Percentiles rank a stretch among this genome's conserved stretches.
These are phyloP conservation scores for Blastobotrys elegans DNA, from an alignment of 1,139 yeast species.

Conservation along the genomic window DNA sequence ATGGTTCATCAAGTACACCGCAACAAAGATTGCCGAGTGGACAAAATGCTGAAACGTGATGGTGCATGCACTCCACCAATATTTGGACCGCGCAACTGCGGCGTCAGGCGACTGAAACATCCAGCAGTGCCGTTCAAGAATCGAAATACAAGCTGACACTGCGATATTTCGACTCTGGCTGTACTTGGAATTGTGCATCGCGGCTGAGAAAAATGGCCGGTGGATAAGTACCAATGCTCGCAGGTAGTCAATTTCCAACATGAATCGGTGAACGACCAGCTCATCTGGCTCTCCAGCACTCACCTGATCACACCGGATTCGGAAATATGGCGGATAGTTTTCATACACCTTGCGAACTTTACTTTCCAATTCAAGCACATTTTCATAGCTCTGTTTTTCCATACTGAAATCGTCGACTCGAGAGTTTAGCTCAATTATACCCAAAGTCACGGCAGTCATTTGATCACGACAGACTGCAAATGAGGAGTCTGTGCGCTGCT, in stretches of 20 bases:
- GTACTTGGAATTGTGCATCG: constrained; percentile 21
- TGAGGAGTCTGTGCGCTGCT: constrained; percentile 24
- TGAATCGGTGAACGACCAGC: constrained; percentile 29
- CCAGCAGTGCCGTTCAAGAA: constrained; percentile 31
- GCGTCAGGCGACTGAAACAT: constrained; percentile 27
- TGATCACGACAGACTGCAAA: constrained; percentile 23
- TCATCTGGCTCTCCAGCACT: constrained; percentile 24
- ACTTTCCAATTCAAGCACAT: constrained; percentile 26
- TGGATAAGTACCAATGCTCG: constrained; percentile 32
- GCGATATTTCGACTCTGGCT: constrained; percentile 27
- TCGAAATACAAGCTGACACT: constrained; percentile 28
- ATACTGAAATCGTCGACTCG: constrained; percentile 5
- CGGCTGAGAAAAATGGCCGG: constrained; percentile 29
- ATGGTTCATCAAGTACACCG: constrained; percentile 23
- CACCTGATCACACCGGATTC: constrained; percentile 26
- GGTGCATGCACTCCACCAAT: constrained; percentile 20
- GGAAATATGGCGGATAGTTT: constrained; percentile 26
- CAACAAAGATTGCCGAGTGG: constrained; percentile 24
- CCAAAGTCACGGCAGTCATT: constrained; percentile 14
- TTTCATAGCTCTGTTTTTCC: constrained; percentile 7
- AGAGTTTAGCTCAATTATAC: constrained; percentile 7
- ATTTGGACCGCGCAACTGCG: constrained; percentile 20
- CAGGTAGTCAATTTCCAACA: constrained; percentile 31
- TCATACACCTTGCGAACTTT: constrained; percentile 25
- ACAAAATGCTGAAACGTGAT: constrained; percentile 21